phyloP scores from a whole-genome alignment of 352 stramenopile species.

The Peronospora belbahrii region DNA sequence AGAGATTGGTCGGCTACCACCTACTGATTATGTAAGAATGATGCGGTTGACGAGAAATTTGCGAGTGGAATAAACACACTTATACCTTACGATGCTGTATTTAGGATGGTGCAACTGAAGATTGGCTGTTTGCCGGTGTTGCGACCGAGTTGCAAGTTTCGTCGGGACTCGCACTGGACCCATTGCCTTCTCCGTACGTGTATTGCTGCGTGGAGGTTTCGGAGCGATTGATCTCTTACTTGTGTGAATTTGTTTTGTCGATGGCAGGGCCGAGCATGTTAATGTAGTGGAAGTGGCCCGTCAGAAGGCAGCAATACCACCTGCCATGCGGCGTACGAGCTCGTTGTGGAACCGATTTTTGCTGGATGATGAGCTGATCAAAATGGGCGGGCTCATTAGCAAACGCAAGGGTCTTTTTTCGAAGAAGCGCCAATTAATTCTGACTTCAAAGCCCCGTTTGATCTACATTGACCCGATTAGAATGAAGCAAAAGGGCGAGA shows the following conservation, averaged over 20 bases:
- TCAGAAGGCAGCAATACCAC: slow-evolving; percentile 61
- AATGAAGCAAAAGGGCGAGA: slow-evolving; percentile 87
- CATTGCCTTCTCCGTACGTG: slow-evolving; percentile 49
- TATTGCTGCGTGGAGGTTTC: slow-evolving; percentile 2
- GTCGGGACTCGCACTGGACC: slow-evolving; percentile 65
- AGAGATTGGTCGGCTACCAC: slow-evolving; percentile 44
- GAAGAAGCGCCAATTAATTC: slow-evolving; percentile 82
- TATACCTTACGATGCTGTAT: slow-evolving; percentile 3
- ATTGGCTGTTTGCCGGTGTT: slow-evolving; percentile 84
- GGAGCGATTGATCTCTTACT: not conserved
- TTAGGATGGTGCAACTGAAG: slow-evolving; percentile 80
- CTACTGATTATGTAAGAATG: slow-evolving; percentile 56
- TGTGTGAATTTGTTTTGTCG: not conserved
- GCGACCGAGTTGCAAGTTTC: slow-evolving; percentile 83
- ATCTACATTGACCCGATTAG: slow-evolving; percentile 89
- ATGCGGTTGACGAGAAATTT: not conserved
- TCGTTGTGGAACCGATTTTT: slow-evolving; percentile 84
- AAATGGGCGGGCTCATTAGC: slow-evolving; percentile 79
- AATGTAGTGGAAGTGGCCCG: slow-evolving; percentile 74
- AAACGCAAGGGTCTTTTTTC: slow-evolving; percentile 86
- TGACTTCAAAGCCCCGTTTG: slow-evolving; percentile 78
- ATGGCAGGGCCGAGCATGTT: slow-evolving; percentile 35
- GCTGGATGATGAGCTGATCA: slow-evolving; percentile 83
- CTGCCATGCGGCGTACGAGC: slow-evolving; percentile 57
- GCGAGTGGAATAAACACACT: not conserved